Percentiles rank a stretch among this genome's conserved stretches.
Conservation (phyloP, 352 stramenopile genomes). For the Phytophthora megakarya region DNA sequence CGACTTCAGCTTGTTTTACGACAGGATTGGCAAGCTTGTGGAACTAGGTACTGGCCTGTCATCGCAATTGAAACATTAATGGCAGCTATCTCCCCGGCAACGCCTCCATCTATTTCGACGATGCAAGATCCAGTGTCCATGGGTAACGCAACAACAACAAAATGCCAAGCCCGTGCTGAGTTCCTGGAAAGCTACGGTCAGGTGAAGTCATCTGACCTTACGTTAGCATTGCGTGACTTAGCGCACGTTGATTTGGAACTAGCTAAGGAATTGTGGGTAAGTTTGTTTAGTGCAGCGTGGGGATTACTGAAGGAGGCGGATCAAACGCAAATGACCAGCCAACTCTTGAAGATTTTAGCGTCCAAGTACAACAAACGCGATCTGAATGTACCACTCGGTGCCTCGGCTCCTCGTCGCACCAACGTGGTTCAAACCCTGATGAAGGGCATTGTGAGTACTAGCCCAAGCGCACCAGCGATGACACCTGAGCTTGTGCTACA, state of each 20-base stretch:
- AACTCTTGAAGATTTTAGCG: conserved; percentile 79
- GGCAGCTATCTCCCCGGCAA: conserved; percentile 41
- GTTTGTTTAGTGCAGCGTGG: conserved; percentile 74
- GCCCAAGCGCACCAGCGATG: conserved; percentile 63
- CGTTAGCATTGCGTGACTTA: conserved; percentile 65
- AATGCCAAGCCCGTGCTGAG: conserved; percentile 22
- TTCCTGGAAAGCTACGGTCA: conserved; percentile 38
- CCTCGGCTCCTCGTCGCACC: conserved; percentile 52
- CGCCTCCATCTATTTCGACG: conserved; percentile 21
- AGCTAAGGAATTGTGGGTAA: conserved; percentile 83
- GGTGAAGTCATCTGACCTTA: conserved; percentile 47
- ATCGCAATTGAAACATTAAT: conserved; percentile 80
- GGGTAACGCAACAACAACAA: conserved; percentile 7
- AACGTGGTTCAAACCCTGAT: conserved; percentile 89
- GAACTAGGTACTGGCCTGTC: conserved; percentile 83
- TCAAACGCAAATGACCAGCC: conserved; percentile 59
- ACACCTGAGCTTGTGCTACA: conserved; percentile 86
- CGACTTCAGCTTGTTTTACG: conserved; percentile 74
- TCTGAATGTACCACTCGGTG: conserved; percentile 68
- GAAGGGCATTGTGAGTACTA: conserved; percentile 69
- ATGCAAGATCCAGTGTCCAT: not conserved
- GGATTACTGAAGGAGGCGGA: conserved; percentile 47
- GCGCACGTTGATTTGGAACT: conserved; percentile 85
- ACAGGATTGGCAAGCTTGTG: conserved; percentile 88
- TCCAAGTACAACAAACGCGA: conserved; percentile 91